Percentiles rank a stretch among this genome's conserved stretches.
These are phyloP conservation scores for Diplodia mutila DNA, from an alignment of 2,329 filamentous ascomycete genomes.

Conservation along the genomic window DNA sequence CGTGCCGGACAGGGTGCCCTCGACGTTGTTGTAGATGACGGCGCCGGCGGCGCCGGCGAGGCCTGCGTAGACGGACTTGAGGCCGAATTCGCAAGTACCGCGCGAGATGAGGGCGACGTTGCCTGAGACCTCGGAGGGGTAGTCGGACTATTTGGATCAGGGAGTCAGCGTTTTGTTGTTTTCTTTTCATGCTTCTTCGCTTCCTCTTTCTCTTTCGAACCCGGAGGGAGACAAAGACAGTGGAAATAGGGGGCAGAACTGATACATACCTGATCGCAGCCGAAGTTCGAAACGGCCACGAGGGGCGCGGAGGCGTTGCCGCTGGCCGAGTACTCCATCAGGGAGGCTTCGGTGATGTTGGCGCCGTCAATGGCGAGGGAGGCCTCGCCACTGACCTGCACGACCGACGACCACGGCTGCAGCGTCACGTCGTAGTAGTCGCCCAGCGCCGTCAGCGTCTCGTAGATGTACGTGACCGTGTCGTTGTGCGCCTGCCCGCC, in stretches of 20 bases:
- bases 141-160: constrained; percentile 52
- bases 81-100: constrained; percentile 69
- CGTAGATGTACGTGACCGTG: constrained; percentile 44
- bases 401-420: constrained; percentile 35
- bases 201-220: neutral
- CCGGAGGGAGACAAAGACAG: neutral
- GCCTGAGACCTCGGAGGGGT: constrained; percentile 58
- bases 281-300: constrained; percentile 36
- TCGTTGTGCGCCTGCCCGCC: constrained; percentile 44
- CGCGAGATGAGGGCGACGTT: constrained; percentile 70
- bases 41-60: constrained; percentile 69
- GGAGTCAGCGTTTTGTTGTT: neutral
- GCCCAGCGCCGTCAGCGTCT: constrained; percentile 35
- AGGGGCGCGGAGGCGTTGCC: constrained; percentile 35
- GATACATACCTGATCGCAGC: constrained; percentile 36
- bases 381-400: constrained; percentile 33
- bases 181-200: neutral
- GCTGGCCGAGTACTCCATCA: constrained; percentile 33
- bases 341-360: constrained; percentile 29
- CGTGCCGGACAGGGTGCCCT: constrained; percentile 66
- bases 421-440: constrained; percentile 45
- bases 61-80: constrained; percentile 69
- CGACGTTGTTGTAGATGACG: constrained; percentile 72
- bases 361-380: constrained; percentile 32
- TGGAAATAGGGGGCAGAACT: constrained; percentile 24